Evolutionary conservation across 2,329 filamentous ascomycete species (phyloP).

Genomic region (Penicillium sclerotigenum): DNA sequence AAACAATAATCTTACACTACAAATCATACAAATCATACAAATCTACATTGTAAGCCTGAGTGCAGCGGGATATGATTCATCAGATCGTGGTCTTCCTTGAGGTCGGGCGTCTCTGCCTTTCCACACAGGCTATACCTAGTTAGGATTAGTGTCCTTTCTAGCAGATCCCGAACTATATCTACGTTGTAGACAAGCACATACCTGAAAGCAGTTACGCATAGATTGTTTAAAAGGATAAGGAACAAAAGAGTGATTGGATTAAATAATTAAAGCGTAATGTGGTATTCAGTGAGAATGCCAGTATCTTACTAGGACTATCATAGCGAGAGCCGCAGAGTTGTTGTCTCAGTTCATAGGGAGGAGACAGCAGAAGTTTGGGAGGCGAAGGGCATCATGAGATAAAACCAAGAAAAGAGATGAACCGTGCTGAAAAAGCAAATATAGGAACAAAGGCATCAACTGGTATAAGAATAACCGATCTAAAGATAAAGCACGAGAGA

Average conservation of each 20-base stretch:
- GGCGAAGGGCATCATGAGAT: neutral
- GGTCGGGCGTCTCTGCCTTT: neutral
- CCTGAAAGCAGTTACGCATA: neutral
- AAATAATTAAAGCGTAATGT: neutral
- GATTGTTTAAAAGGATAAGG: neutral
- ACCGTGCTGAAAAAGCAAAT: neutral
- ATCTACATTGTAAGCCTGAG: neutral
- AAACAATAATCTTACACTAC: neutral
- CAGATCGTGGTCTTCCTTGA: neutral
- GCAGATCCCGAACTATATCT: neutral
- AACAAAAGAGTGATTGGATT: neutral
- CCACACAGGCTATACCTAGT: neutral
- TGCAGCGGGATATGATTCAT: neutral
- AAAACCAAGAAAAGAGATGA: too few species aligned
- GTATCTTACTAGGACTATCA: rapidly evolving
- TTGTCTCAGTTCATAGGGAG: too few species aligned
- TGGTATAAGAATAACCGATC: neutral
- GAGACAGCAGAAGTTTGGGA: neutral
- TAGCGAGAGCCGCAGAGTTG: too few species aligned
- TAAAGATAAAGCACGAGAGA: neutral
- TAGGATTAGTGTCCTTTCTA: neutral
- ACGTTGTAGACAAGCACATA: neutral
- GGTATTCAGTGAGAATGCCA: rapidly evolving
- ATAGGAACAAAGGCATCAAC: rapidly evolving
- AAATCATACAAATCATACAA: neutral